Percentiles rank a stretch among this genome's conserved stretches.
Evolutionary conservation across 2,329 filamentous ascomycete species (phyloP).

Genomic region (Pestalotiopsis sp.): DNA sequence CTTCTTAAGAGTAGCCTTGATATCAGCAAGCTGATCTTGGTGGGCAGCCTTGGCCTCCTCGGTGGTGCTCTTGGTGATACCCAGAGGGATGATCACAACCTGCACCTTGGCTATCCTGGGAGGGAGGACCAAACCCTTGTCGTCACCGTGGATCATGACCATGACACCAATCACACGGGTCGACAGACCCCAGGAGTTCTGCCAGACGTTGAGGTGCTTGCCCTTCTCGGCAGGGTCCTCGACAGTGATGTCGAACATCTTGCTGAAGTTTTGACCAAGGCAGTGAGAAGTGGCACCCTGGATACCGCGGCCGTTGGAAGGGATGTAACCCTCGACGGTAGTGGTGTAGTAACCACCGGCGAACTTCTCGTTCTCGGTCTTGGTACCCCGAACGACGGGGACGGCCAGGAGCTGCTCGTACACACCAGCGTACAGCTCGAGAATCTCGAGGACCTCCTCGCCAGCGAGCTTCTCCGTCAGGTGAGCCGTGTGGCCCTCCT

Average conservation of each 20-base stretch:
- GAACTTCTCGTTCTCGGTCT: conserved; percentile 99
- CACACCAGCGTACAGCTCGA: conserved; percentile 88
- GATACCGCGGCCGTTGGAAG: conserved; percentile 92
- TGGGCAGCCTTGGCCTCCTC: conserved; percentile 78
- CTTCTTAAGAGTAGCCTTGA: conserved; percentile 69
- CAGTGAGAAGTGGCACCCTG: conserved; percentile 94
- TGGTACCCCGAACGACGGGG: conserved; percentile 87
- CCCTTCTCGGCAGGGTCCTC: conserved; percentile 87
- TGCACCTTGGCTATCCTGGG: conserved; percentile 88
- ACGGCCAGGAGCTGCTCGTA: conserved; percentile 95
- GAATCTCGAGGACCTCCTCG: conserved; percentile 87
- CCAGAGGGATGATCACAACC: conserved; percentile 86
- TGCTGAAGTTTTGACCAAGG: conserved; percentile 96
- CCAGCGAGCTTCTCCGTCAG: conserved; percentile 80
- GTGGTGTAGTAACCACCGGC: conserved; percentile 96
- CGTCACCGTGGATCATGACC: conserved; percentile 97
- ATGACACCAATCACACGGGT: conserved; percentile 98
- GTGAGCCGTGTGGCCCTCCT: conserved; percentile 65
- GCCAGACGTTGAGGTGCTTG: conserved; percentile 86
- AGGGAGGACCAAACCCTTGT: conserved; percentile 92
- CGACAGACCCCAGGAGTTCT: conserved; percentile 98
- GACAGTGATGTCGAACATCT: conserved; percentile 98
- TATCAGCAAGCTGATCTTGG: conserved; percentile 72
- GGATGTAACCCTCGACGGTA: conserved; percentile 96
- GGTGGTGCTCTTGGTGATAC: conserved; percentile 84